Evolutionary conservation across 495 filamentous ascomycete genomes (phyloP), one percentile per base, ranked within the genome.

Genomic region (Lentithecium fluviatile): DNA sequence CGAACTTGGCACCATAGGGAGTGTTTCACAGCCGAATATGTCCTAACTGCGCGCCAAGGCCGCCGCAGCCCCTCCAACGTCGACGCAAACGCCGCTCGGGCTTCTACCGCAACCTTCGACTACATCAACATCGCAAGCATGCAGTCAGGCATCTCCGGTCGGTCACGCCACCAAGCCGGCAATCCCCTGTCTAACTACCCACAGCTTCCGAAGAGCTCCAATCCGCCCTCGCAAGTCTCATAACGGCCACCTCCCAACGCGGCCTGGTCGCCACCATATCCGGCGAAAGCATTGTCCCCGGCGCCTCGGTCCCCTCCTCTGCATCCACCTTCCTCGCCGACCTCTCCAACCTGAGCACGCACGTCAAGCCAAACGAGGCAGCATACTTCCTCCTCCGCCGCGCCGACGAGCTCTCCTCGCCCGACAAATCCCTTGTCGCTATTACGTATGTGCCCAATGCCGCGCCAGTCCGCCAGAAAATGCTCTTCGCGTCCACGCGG

Each of bases 381-480:
- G 81, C 90, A 65, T 97, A 95, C 77, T 81, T 96, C 58, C 80
- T 98, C 58, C 84, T 96, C 40, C 88, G 92, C 5, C 83, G 85
- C 46, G 24, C 57, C 43, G 36, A 52, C 42, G 15, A 23, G 37
- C 53, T 62, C 46, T 56, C 68, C 29, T 80, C 85, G 58, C 71
- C 79, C 38, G 64, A 73, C 52, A 66, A 72, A 55, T 68, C 74
- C 17, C 85, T 94, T 60, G 74, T 91, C 52, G 88, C 88, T 45
- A 76, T 97, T 45, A 92, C 94, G 29, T 97, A 96, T 71, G 89
- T 98, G 45, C 94, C 94, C 2, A 89, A 91, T 70, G 75, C 87
- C 53, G 93, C 94, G 5, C 88, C 88, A 17, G 94, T 98, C 38
- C 87, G 94, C 40, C 87, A 93, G 65, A 98, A 98, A 81, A 97